A percentile compares a stretch with the other conserved stretches of the same genome.
Conservation (phyloP, 106 monocot genomes). For the Agapanthus africanus region DNA sequence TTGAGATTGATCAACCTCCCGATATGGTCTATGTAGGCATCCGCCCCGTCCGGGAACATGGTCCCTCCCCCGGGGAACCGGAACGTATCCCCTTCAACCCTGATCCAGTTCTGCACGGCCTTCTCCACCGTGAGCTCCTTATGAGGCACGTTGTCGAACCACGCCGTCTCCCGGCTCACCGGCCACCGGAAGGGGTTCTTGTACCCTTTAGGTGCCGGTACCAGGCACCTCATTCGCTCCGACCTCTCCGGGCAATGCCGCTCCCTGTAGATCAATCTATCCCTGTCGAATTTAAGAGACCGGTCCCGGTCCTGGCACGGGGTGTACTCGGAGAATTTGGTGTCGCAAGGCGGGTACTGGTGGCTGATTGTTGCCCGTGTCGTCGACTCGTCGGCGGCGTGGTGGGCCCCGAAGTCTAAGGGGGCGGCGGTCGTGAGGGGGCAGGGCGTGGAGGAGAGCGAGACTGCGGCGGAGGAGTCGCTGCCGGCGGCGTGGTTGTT, state of each 20-base stretch:
- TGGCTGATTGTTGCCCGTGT: not conserved
- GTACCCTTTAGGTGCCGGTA: slow-evolving; percentile 33
- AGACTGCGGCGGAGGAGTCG: not conserved
- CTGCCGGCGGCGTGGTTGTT: slow-evolving; percentile 1
- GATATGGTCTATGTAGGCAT: slow-evolving; percentile 55
- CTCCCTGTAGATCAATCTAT: slow-evolving; percentile 24
- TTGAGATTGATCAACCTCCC: slow-evolving; percentile 20
- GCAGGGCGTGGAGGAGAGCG: slow-evolving; percentile 5
- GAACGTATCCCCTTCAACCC: slow-evolving; percentile 40
- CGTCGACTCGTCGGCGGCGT: slow-evolving; percentile 4
- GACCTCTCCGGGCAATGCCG: slow-evolving; percentile 34
- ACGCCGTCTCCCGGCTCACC: slow-evolving; percentile 24
- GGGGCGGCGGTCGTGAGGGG: not conserved
- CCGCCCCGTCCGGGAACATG: slow-evolving; percentile 56
- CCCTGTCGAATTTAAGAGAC: slow-evolving; percentile 14
- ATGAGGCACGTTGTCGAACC: slow-evolving; percentile 45
- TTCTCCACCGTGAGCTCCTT: slow-evolving; percentile 51
- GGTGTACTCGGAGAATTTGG: slow-evolving; percentile 37
- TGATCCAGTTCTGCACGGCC: slow-evolving; percentile 60
- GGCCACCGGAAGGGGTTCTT: slow-evolving; percentile 48
- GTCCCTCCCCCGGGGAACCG: slow-evolving; percentile 68
- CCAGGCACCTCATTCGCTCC: slow-evolving; percentile 25
- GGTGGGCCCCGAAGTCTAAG: slow-evolving; percentile 35
- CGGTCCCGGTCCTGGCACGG: slow-evolving; percentile 36
- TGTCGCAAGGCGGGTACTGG: slow-evolving; percentile 22